Conservation (phyloP, 2,329 filamentous ascomycete genomes). For the Penicillium fuscoglaucum region DNA sequence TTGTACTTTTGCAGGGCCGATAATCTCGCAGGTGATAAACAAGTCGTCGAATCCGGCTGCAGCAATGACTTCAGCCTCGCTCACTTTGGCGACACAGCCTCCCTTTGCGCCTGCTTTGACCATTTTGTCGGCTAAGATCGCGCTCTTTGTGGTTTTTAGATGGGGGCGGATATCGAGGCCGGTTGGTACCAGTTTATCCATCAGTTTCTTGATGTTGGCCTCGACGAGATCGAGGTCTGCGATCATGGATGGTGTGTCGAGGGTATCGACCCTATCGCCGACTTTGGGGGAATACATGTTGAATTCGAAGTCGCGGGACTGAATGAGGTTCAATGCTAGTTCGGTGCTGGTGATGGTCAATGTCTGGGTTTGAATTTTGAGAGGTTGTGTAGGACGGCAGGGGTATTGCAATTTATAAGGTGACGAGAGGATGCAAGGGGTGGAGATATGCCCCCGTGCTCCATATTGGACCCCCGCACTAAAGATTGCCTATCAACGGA, state of each 20-base stretch:
- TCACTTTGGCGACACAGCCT: slow-evolving; percentile 55
- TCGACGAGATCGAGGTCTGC: slow-evolving; percentile 56
- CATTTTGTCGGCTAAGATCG: slow-evolving; percentile 47
- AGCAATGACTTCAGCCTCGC: slow-evolving; percentile 49
- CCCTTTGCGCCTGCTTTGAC: slow-evolving; percentile 51
- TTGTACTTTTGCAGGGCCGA: slow-evolving; percentile 50
- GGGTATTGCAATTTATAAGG: background rate
- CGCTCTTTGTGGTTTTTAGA: slow-evolving; percentile 56
- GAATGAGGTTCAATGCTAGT: background rate
- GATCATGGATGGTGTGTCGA: slow-evolving; percentile 59
- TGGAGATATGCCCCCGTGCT: background rate
- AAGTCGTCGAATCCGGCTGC: slow-evolving; percentile 51
- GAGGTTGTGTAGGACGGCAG: background rate
- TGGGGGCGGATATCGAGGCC: slow-evolving; percentile 52
- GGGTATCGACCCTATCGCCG: slow-evolving; percentile 45
- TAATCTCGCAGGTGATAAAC: slow-evolving; percentile 54
- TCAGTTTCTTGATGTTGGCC: slow-evolving; percentile 51
- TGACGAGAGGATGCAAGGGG: background rate
- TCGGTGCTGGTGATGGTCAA: background rate
- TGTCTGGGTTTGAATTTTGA: background rate
- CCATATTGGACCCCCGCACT: background rate
- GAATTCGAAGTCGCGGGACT: background rate
- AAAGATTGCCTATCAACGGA: background rate
- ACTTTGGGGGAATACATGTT: slow-evolving; percentile 45
- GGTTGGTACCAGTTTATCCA: slow-evolving; percentile 48